These are phyloP conservation scores for Lepidium sativum DNA, from an alignment of 345 rosid genomes.

Conservation along the genomic window DNA sequence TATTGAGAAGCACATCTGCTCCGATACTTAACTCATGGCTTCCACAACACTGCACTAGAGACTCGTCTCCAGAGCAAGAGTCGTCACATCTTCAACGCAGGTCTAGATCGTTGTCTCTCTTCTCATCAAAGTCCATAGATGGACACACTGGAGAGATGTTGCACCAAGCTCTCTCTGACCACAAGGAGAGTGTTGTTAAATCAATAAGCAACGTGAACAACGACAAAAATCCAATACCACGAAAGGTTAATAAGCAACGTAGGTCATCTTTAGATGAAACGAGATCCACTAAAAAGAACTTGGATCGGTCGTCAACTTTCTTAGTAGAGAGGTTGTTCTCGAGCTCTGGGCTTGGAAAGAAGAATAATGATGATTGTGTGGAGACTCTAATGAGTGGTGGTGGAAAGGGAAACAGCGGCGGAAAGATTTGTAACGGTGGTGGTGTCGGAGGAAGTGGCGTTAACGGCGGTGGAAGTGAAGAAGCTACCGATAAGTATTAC, in stretches of 20 bases:
- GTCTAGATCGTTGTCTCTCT: constrained; percentile 34
- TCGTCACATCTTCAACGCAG: constrained; percentile 35
- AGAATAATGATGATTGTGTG: constrained; percentile 3
- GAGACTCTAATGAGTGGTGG: constrained; percentile 18
- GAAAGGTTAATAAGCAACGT: neutral
- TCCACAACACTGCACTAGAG: constrained; percentile 26
- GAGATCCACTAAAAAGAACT: neutral
- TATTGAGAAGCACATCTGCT: constrained; percentile 43
- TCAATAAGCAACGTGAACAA: neutral
- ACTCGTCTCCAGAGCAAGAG: constrained; percentile 40
- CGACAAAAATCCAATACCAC: neutral
- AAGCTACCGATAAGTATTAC: constrained; percentile 47
- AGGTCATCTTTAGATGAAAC: constrained; percentile 20
- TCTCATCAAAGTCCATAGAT: constrained; percentile 25
- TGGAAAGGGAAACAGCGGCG: constrained; percentile 33
- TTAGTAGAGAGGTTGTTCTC: constrained; percentile 29
- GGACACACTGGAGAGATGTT: constrained; percentile 22
- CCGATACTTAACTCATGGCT: constrained; percentile 51
- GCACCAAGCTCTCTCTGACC: constrained; percentile 21
- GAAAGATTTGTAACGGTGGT: constrained; percentile 21
- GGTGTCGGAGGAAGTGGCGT: constrained; percentile 20
- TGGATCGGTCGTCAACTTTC: constrained; percentile 9
- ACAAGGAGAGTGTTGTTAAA: constrained; percentile 12
- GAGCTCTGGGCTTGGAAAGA: constrained; percentile 42
- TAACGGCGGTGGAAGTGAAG: constrained; percentile 32